Conservation (phyloP, 768 basidiomycete species). For the Tricholoma furcatifolium region DNA sequence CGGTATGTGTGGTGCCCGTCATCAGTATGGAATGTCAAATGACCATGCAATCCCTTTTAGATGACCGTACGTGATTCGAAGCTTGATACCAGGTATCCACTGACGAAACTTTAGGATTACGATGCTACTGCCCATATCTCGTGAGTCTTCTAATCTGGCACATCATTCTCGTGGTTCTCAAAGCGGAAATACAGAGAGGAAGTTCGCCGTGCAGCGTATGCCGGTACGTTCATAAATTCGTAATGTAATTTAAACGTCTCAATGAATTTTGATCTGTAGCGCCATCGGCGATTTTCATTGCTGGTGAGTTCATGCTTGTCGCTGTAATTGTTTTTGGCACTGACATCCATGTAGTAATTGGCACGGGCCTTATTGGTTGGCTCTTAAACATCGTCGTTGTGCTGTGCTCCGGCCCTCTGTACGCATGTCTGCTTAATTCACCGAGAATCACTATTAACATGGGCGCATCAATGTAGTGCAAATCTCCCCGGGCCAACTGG, state of each 20-base stretch:
- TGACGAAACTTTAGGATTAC: slow-evolving; percentile 51
- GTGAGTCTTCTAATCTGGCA: slow-evolving; percentile 38
- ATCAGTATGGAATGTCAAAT: neutral
- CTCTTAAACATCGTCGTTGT: slow-evolving; percentile 83
- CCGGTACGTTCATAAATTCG: slow-evolving; percentile 41
- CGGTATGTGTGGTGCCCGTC: slow-evolving; percentile 41
- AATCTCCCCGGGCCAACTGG: slow-evolving; percentile 69
- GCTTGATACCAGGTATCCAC: neutral
- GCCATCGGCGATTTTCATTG: slow-evolving; percentile 29
- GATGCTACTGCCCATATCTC: slow-evolving; percentile 83
- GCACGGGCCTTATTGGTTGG: slow-evolving; percentile 81
- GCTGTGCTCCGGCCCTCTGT: slow-evolving; percentile 81
- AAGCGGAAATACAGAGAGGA: slow-evolving; percentile 53
- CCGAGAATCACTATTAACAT: neutral
- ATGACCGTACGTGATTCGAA: slow-evolving; percentile 49
- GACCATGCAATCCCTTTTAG: slow-evolving; percentile 30
- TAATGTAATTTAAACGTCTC: neutral
- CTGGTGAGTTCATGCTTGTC: slow-evolving; percentile 11
- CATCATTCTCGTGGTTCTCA: neutral
- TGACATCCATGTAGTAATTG: slow-evolving; percentile 46
- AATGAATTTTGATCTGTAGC: slow-evolving; percentile 11
- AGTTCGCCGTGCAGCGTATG: slow-evolving; percentile 77
- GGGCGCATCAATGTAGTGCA: slow-evolving; percentile 33
- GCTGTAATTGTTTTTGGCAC: no score
- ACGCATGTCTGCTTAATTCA: slow-evolving; percentile 24